Evolutionary conservation across 192 early-diverging fungal species (phyloP).

Genomic region (Irineochytrium annulatum): DNA sequence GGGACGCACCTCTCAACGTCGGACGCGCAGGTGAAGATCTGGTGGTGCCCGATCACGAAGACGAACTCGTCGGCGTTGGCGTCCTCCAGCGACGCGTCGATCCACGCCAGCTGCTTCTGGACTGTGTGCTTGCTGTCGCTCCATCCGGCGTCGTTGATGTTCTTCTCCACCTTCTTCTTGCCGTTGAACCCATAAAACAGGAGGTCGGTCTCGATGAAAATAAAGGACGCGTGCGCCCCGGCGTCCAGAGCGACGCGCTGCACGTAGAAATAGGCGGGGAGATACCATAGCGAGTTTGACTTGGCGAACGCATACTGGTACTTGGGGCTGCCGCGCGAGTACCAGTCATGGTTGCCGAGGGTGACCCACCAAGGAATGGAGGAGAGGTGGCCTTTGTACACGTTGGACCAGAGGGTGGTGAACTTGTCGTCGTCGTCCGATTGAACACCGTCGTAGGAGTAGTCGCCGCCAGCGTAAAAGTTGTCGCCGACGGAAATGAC

Average conservation of each 20-base stretch:
- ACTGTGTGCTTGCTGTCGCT: slow-evolving; percentile 6
- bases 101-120: slow-evolving; percentile 19
- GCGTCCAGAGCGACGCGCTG: neutral
- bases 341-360: slow-evolving; percentile 1
- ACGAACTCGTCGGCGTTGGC: slow-evolving; percentile 19
- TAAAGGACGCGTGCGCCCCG: slow-evolving; percentile 2
- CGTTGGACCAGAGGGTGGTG: slow-evolving; percentile 1
- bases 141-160: slow-evolving; percentile 22
- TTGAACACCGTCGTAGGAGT: neutral
- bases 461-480: slow-evolving; percentile 1
- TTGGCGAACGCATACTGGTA: neutral
- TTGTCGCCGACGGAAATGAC: slow-evolving; percentile 13
- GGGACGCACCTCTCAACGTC: too few relatives aligned
- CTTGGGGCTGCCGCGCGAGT: neutral
- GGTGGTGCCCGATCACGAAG: slow-evolving; percentile 22
- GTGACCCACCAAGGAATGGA: slow-evolving; percentile 5
- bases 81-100: slow-evolving; percentile 13
- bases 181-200: neutral
- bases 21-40: slow-evolving; percentile 7
- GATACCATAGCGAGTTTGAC: neutral
- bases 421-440: slow-evolving; percentile 1
- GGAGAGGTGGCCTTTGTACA: neutral
- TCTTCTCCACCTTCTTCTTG: neutral
- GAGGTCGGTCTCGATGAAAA: slow-evolving; percentile 11
- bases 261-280: slow-evolving; percentile 6